These are phyloP conservation scores for Blastobotrys illinoisensis DNA, from an alignment of 1,139 yeast genomes.

Conservation along the genomic window DNA sequence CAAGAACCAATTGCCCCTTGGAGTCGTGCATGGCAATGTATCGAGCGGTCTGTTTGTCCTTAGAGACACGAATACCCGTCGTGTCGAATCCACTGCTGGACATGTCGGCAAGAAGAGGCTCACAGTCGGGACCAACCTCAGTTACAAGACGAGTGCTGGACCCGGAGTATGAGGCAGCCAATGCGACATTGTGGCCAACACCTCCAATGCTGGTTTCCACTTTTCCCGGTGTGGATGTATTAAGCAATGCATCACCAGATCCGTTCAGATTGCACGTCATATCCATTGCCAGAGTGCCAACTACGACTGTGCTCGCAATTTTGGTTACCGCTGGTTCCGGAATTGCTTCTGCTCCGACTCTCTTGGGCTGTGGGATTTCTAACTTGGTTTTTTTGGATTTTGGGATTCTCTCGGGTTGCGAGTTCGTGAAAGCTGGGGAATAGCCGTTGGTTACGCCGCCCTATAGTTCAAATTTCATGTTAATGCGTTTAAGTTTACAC, in stretches of 20 bases:
- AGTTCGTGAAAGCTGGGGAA: not conserved
- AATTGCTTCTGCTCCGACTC: not conserved
- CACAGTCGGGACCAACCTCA: slow-evolving; percentile 53
- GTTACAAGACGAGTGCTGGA: slow-evolving; percentile 47
- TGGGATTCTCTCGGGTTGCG: not conserved
- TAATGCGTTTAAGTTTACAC: not conserved
- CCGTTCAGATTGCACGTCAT: slow-evolving; percentile 41
- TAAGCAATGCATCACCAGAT: slow-evolving; percentile 29
- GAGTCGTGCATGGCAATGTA: slow-evolving; percentile 63
- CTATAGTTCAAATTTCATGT: not conserved
- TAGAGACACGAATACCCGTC: slow-evolving; percentile 38
- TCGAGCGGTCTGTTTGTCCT: slow-evolving; percentile 50
- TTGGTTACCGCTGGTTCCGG: not conserved
- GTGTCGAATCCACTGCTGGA: slow-evolving; percentile 32
- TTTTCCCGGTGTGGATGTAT: slow-evolving; percentile 72
- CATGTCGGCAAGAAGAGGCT: slow-evolving; percentile 21
- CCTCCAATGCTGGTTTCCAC: slow-evolving; percentile 66
- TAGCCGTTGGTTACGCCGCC: not conserved
- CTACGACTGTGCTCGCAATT: slow-evolving; percentile 35
- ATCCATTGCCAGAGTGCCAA: slow-evolving; percentile 79
- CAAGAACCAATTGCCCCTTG: slow-evolving; percentile 61
- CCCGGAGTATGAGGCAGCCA: slow-evolving; percentile 41
- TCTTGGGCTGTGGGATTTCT: not conserved
- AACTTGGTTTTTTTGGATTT: not conserved
- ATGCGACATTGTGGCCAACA: slow-evolving; percentile 72